These are phyloP conservation scores for Calonectria pseudoreteaudii DNA, from an alignment of 2,329 filamentous ascomycete species.

Conservation along the genomic window DNA sequence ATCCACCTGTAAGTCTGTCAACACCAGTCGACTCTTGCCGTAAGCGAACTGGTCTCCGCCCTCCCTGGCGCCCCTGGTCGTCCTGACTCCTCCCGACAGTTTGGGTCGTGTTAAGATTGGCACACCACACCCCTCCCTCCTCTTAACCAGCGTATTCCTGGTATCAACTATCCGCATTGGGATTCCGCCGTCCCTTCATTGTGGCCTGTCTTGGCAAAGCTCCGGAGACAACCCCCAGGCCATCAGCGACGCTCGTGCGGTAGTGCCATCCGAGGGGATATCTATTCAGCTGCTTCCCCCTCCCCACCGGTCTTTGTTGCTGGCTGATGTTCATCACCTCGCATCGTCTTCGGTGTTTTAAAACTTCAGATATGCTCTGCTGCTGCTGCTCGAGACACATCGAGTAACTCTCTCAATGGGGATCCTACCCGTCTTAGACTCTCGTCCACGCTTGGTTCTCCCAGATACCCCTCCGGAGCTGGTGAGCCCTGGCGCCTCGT, in stretches of 20 bases:
- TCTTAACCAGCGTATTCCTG: conserved; percentile 41
- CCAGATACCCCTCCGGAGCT: conserved; percentile 68
- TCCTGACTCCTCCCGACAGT: conserved; percentile 42
- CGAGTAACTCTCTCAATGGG: conserved; percentile 63
- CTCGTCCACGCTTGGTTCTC: conserved; percentile 61
- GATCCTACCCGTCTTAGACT: conserved; percentile 63
- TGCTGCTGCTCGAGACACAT: conserved; percentile 42
- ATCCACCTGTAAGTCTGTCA: conserved; percentile 25
- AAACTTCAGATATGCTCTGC: conserved; percentile 38
- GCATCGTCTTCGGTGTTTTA: conserved; percentile 31
- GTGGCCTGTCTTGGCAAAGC: conserved; percentile 43
- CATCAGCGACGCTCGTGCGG: conserved; percentile 43
- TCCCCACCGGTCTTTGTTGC: conserved; percentile 32
- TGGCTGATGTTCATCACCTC: conserved; percentile 32
- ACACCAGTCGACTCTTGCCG: conserved; percentile 31
- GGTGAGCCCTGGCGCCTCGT: conserved; percentile 63
- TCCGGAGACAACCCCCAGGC: conserved; percentile 34
- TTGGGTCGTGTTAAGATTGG: conserved; percentile 47
- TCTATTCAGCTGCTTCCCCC: conserved; percentile 37
- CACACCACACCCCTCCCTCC: conserved; percentile 38
- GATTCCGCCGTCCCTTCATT: conserved; percentile 40
- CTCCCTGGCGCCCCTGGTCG: conserved; percentile 30
- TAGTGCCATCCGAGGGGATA: conserved; percentile 43
- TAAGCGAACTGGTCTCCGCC: conserved; percentile 22
- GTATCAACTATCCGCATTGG: conserved; percentile 43